Evolutionary conservation across 345 rosid genomes (phyloP), one percentile per base, ranked within the genome.

Genomic region (Microthlaspi erraticum): DNA sequence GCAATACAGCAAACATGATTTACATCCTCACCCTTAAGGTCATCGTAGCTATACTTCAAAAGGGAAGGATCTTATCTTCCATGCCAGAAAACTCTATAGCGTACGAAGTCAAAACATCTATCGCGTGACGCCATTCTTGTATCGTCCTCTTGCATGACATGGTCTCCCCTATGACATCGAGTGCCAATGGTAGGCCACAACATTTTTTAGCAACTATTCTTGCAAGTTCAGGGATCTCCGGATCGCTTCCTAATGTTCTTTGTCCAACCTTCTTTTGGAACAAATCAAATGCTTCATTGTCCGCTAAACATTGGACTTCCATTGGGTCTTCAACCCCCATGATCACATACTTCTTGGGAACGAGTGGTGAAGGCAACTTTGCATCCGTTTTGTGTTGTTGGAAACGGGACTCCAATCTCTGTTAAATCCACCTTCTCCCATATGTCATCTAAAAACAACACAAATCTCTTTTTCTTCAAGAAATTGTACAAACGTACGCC

Each of bases 181-280:
- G 68, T 0, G 85, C 86, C 31, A 83, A 50, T 1, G 89, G 86
- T 71, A 85, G 71, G 0, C 82, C 80, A 8, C 37, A 13, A n/a
- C 88, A 85, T 52, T 68, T 74, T 23, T 5, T 19, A 7, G 75
- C 73, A 50, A 81, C 60, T 23, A 9, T 50, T 16, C n/a, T 10
- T 1, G 83, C 83, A 2, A 77, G 60, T 0, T 71, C 45, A 0
- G 53, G 66, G 10, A 82, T 73, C 3, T 2, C 11, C 7, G 70
- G 78, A 42, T 73, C 20, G 0, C 71, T 64, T 36, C 8, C 17
- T 2, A 73, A 1, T 2, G 50, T 45, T 1, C 0, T 2, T 12
- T 64, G 0, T 26, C 77, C 77, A 29, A 73, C 59, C 0, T 48
- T 50, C 37, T 46, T 37, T 8, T 17, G 3, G 32, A 81, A 81